Base-by-base conservation (phyloP, 2,329 filamentous ascomycete species). In the Pleoardoris graminearum region DNA sequence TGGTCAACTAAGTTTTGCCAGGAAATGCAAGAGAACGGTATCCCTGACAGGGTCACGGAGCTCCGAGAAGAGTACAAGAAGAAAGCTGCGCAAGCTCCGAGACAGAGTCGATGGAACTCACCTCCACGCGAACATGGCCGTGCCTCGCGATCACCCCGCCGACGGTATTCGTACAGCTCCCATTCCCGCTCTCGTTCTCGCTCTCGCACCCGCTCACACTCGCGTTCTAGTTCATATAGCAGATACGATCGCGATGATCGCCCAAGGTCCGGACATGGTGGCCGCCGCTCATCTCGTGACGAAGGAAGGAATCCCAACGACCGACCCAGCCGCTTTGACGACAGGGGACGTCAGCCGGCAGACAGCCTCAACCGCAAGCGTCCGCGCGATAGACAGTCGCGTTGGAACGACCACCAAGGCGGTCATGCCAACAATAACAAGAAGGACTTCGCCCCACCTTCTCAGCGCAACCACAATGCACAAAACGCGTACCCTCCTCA, bases 1-100 rank as follows among this genome's bases (percentile, higher is more conserved):
- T 96, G 91, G 91, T 93, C 90, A 4, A 82, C 83, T 33, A 78
- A 79, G 1, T 94, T 96, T 61, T 95, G 90, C 68, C 80, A 90
- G 60, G 89, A 88, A 66, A 94, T 94, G 88, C 90, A 87, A 50
- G 61, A 60, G n/a, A 49, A 66, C 5, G 61, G 58, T 2, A 35
- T 67, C 7, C 67, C 67, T 8, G 55, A 63, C 29, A 60, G 43
- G 5, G 62, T 69, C 19, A 55, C 56, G 17, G 59, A 58, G 12
- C 54, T 56, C 22, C 59, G 68, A 16, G 62, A 67, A 23, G 37
- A 39, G 22, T 47, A 47, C 42, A 57, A 30, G 47, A 43, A 47
- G 16, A 48, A 41, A 21, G 29, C 41, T 22, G 41, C 44, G n/a
- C 37, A n/a, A 11, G 21, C n/a, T 21, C 10, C 12, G 16, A n/a